A percentile compares a stretch with the other conserved stretches of the same genome.
phyloP scores from a whole-genome alignment of 2,329 filamentous ascomycete species.

The Botrytis fabae region DNA sequence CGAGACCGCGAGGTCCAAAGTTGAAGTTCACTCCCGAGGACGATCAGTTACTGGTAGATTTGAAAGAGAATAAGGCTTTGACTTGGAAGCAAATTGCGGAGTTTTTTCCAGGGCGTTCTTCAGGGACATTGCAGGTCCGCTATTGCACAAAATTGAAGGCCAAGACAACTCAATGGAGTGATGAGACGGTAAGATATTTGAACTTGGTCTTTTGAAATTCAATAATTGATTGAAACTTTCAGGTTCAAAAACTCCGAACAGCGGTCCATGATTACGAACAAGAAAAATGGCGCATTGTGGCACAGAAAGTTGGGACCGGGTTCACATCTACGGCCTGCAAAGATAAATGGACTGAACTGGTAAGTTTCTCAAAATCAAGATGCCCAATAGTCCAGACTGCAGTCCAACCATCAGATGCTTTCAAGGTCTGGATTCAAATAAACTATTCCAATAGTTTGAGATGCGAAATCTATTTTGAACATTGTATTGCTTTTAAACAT shows the following conservation, averaged over 20 bases:
- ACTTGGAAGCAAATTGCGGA: constrained; percentile 98
- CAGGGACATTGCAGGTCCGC: constrained; percentile 86
- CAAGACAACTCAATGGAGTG: constrained; percentile 90
- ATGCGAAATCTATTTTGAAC: background rate
- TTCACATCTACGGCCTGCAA: constrained; percentile 86
- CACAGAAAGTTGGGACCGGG: constrained; percentile 85
- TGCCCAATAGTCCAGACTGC: background rate
- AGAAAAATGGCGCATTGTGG: constrained; percentile 90
- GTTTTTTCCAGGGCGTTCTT: constrained; percentile 89
- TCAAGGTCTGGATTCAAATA: background rate
- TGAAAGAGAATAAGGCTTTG: constrained; percentile 92
- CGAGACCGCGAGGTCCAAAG: constrained; percentile 81
- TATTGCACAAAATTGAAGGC: constrained; percentile 96
- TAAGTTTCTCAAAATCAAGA: constrained; percentile 5
- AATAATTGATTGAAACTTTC: constrained; percentile 31
- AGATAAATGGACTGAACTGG: constrained; percentile 51
- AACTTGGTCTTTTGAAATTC: background rate
- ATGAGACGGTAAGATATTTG: constrained; percentile 76
- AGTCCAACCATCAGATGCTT: background rate
- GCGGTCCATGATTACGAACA: constrained; percentile 83
- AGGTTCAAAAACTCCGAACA: constrained; percentile 76
- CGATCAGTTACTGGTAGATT: constrained; percentile 80
- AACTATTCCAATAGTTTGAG: background rate
- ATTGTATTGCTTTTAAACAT: background rate
- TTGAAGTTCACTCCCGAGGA: constrained; percentile 93